Percentiles rank a stretch among this genome's conserved stretches.
Conservation (phyloP, 2,329 filamentous ascomycete species). For the Paraphoma chrysanthemicola region DNA sequence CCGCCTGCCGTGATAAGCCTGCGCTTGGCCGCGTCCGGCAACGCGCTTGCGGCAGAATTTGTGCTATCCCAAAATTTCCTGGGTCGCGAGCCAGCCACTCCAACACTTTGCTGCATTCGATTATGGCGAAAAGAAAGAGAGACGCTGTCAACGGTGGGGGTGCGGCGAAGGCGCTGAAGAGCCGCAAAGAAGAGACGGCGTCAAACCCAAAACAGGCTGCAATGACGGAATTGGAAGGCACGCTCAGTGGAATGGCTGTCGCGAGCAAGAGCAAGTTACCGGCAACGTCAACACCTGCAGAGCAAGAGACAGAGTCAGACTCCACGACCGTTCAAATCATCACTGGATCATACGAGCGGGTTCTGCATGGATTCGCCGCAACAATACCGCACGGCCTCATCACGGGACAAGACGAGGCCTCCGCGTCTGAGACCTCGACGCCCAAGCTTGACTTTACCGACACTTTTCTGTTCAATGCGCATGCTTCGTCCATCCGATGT, state of each 20-base stretch:
- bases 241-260: slow-evolving; percentile 23
- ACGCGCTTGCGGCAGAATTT: slow-evolving; percentile 25
- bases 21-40: slow-evolving; percentile 25
- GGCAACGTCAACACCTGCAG: slow-evolving; percentile 9
- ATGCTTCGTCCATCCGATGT: slow-evolving; percentile 87
- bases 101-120: slow-evolving; percentile 14
- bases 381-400: slow-evolving; percentile 59
- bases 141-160: slow-evolving; percentile 27
- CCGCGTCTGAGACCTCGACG: slow-evolving; percentile 26
- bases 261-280: slow-evolving; percentile 24
- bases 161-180: slow-evolving; percentile 33
- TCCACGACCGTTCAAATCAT: slow-evolving; percentile 77
- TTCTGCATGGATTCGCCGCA: slow-evolving; percentile 90
- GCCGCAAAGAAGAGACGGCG: slow-evolving; percentile 29
- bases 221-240: slow-evolving; percentile 23
- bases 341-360: slow-evolving; percentile 90
- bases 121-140: slow-evolving; percentile 48
- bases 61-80: slow-evolving; percentile 23
- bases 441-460: slow-evolving; percentile 74
- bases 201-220: slow-evolving; percentile 24
- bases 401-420: slow-evolving; percentile 32
- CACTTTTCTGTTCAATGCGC: slow-evolving; percentile 94
- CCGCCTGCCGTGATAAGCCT: slow-evolving; percentile 31
- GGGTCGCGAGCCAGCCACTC: slow-evolving; percentile 12
- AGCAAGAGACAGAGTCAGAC: slow-evolving; percentile 8